Base-by-base conservation (phyloP, 345 rosid genomes). In the Rhodamnia rubescens region DNA sequence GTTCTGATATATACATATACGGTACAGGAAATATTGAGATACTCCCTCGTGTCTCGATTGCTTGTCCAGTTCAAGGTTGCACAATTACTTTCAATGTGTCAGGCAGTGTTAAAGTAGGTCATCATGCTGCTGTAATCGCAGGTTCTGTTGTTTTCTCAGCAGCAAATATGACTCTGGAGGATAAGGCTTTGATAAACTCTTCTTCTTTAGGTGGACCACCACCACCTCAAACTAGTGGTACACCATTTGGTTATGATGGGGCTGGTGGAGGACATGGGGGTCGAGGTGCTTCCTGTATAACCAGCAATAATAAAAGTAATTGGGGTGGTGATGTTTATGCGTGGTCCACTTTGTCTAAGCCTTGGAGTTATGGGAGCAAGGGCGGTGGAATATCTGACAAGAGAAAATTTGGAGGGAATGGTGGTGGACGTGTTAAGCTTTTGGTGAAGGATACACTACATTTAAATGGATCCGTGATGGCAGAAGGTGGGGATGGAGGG, bases 181-280 rank as follows among this genome's bases (percentile, higher is more conserved):
- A 85, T 57, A 86, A 89, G 85, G 94, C 99, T 21, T 93, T 93
- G 32, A 91, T 97, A 61, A 92, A 95, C 85, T 91, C 99, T 53
- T 92, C 98, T 83, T 93, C 92, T 53, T 87, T 97, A 87, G 98
- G 94, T 82, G 99, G 98, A 74, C 74, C 90, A 52, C 98, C 99
- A 13, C 99, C 99, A 85, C 90, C 99, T 84, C 99, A 95, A 91
- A 95, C 99, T 83, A 95, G 98, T 89, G 99, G 99, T 47, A 94
- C 98, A 32, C 98, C 99, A 2, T 85, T 87, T 86, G 98, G 95
- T 42, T 86, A 64, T 87, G 98, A 95, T 84, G 98, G 99, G 84
- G 96, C 96, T 29, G 99, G 98, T 90, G 99, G 99, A 86, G 99
- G 98, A 32, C 99, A 97, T 89, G 99, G 99, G 49, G 99, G 99